These are phyloP conservation scores for Parafenestella ontariensis DNA, from an alignment of 2,329 filamentous ascomycete genomes.

Conservation along the genomic window DNA sequence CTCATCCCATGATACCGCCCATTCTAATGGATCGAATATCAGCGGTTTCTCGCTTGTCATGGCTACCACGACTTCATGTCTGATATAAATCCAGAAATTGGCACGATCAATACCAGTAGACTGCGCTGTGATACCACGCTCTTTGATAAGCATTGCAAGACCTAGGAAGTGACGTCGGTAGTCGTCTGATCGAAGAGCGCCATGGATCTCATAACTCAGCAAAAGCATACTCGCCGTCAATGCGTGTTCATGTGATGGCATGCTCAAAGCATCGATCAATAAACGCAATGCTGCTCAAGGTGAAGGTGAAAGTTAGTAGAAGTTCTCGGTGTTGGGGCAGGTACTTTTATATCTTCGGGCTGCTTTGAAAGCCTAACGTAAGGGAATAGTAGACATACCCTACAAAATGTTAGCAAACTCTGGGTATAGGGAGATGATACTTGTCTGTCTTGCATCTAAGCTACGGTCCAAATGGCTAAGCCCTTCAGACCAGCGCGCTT, in stretches of 20 bases:
- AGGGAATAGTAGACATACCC: background rate
- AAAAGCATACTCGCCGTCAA: conserved; percentile 45
- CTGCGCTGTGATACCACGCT: conserved; percentile 35
- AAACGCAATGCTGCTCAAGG: conserved; percentile 25
- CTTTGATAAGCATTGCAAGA: conserved; percentile 39
- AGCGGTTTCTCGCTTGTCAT: conserved; percentile 38
- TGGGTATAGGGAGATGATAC: background rate
- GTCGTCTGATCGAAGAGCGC: conserved; percentile 34
- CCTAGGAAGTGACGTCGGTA: conserved; percentile 42
- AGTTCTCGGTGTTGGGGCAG: background rate
- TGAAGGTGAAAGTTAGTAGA: background rate
- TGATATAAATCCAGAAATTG: conserved; percentile 46
- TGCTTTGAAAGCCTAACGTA: background rate
- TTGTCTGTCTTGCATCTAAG: background rate
- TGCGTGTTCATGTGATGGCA: conserved; percentile 34
- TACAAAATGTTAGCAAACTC: background rate
- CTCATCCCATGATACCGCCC: conserved; percentile 38
- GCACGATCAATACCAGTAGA: conserved; percentile 38
- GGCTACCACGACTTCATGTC: conserved; percentile 44
- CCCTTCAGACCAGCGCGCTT: background rate
- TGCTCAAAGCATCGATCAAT: conserved; percentile 38
- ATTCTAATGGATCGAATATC: conserved; percentile 38
- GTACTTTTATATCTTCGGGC: background rate
- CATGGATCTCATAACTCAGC: conserved; percentile 44
- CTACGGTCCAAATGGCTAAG: background rate